Evolutionary conservation across 129 eudicot genomes (phyloP).

Genomic region (Erigeron canadensis): DNA sequence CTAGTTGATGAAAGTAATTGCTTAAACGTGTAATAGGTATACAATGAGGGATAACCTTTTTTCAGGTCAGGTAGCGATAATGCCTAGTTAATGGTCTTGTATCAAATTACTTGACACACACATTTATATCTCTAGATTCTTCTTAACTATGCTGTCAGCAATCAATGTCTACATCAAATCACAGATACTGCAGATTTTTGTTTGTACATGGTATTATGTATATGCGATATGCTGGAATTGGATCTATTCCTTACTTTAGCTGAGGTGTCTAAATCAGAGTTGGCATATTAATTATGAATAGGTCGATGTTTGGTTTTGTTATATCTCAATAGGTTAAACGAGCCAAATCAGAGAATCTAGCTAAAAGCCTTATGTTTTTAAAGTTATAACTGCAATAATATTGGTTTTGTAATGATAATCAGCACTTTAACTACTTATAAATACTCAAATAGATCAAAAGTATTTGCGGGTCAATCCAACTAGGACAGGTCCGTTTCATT

Average conservation of each 20-base stretch:
- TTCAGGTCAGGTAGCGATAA: not conserved
- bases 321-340: not conserved
- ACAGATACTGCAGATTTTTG: not conserved
- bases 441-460: not conserved
- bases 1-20: constrained; percentile 11
- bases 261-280: not conserved
- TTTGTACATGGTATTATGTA: constrained; percentile 17
- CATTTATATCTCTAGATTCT: not conserved
- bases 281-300: not conserved
- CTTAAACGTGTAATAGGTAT: not conserved
- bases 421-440: not conserved
- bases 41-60: constrained; percentile 11
- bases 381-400: not conserved
- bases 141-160: constrained; percentile 6
- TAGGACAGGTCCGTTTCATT: not conserved
- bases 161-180: not conserved
- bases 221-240: constrained; percentile 1
- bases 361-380: too few relatives aligned
- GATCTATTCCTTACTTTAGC: not conserved
- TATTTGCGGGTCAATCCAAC: not conserved
- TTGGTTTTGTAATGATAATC: not conserved
- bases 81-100: not conserved
- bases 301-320: not conserved
- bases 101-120: constrained; percentile 16
- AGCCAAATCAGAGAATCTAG: not conserved